Percentiles rank a stretch among this genome's conserved stretches.
Conservation (phyloP, 768 basidiomycete genomes). For the Mycena rosella region DNA sequence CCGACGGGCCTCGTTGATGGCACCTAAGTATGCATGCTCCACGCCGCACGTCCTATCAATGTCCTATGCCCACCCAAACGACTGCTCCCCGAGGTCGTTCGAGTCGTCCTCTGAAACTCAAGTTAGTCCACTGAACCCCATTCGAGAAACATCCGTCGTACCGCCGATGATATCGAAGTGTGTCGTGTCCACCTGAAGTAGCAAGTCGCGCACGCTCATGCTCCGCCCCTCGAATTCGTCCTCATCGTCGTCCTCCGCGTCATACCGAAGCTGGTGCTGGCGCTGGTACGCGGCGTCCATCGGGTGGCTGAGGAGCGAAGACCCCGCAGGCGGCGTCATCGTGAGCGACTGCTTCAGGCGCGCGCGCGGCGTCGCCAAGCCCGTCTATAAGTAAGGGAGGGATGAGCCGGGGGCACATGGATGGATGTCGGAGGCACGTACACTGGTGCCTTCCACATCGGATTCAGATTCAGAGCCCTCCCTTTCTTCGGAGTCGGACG, state of each 20-base stretch:
- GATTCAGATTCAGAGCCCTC: too few species aligned
- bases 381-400: not conserved
- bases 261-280: too few species aligned
- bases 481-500: not conserved
- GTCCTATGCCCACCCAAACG: constrained; percentile 26
- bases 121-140: too few species aligned
- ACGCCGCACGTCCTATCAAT: too few species aligned
- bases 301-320: not conserved
- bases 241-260: constrained; percentile 43
- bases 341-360: constrained; percentile 36
- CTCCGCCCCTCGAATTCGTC: constrained; percentile 51
- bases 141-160: not conserved
- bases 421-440: not conserved
- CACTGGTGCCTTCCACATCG: too few species aligned
- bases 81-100: constrained; percentile 5
- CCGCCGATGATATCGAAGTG: constrained; percentile 56
- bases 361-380: constrained; percentile 6
- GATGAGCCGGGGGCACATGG: not conserved
- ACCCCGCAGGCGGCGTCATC: not conserved
- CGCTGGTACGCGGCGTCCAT: constrained; percentile 1
- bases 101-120: constrained; percentile 13
- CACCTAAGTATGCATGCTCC: too few species aligned
- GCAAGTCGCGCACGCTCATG: constrained; percentile 63
- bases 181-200: constrained; percentile 54
- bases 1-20: too few species aligned